Percentiles rank a stretch among this genome's conserved stretches.
phyloP scores from a whole-genome alignment of 345 rosid species.

The Populus tremula region DNA sequence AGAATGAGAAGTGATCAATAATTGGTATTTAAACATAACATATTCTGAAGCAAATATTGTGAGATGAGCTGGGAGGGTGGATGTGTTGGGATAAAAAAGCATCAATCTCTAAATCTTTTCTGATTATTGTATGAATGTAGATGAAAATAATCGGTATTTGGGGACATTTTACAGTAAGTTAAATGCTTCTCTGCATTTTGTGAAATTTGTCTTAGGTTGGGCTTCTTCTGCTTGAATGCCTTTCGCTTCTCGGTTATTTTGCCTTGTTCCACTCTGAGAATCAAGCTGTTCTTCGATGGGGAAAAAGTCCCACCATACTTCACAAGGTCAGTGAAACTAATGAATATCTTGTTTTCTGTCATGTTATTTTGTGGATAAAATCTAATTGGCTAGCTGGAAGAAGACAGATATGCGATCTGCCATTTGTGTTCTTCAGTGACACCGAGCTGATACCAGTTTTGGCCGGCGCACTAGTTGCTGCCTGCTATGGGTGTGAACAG shows the following conservation, averaged over 20 bases:
- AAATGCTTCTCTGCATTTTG: background rate
- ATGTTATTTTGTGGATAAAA: constrained; percentile 1
- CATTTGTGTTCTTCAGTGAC: constrained; percentile 70
- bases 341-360: background rate
- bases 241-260: constrained; percentile 64
- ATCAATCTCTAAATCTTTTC: background rate
- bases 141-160: background rate
- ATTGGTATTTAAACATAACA: background rate
- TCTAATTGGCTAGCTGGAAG: constrained; percentile 25
- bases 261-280: constrained; percentile 65
- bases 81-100: background rate
- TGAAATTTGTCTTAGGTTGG: constrained; percentile 43
- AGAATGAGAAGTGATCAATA: background rate
- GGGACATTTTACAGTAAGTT: background rate
- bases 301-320: constrained; percentile 74
- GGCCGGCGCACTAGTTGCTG: constrained; percentile 60
- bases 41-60: background rate
- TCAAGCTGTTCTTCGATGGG: constrained; percentile 83
- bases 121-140: background rate
- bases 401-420: constrained; percentile 75
- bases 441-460: constrained; percentile 64
- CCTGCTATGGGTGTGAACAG: constrained; percentile 68
- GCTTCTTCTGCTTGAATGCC: constrained; percentile 60
- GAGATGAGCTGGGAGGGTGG: background rate
- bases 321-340: constrained; percentile 56